Evolutionary conservation across 257 asterid genomes (phyloP).

Genomic region (Solanum habrochaites): DNA sequence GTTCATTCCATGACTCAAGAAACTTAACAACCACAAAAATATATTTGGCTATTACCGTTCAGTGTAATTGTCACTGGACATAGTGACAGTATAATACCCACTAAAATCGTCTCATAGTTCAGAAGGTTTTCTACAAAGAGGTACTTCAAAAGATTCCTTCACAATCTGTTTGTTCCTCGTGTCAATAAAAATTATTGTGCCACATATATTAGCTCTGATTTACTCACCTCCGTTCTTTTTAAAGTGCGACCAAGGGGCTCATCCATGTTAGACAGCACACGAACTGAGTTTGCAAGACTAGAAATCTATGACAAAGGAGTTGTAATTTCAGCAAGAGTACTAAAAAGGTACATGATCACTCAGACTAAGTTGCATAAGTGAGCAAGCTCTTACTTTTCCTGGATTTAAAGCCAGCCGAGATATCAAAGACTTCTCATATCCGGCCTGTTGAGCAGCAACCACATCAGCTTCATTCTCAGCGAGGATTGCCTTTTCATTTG

Average conservation of each 20-base stretch:
- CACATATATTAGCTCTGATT: not conserved
- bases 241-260: slow-evolving; percentile 66
- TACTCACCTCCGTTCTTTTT: slow-evolving; percentile 64
- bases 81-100: not conserved
- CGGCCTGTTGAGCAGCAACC: slow-evolving; percentile 45
- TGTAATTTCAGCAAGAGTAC: not conserved
- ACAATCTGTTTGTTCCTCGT: not conserved
- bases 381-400: slow-evolving; percentile 34
- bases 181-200: not conserved
- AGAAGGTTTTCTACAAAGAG: not conserved
- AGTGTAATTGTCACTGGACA: not conserved
- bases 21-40: not conserved
- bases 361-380: not conserved
- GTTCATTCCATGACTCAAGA: not conserved
- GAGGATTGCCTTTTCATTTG: slow-evolving; percentile 25
- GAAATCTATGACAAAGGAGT: slow-evolving; percentile 18
- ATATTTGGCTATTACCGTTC: not conserved
- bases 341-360: not conserved
- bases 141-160: not conserved
- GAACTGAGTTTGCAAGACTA: slow-evolving; percentile 55
- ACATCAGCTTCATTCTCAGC: slow-evolving; percentile 63
- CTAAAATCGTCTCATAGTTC: not conserved
- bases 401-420: slow-evolving; percentile 52
- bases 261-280: slow-evolving; percentile 66
- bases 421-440: slow-evolving; percentile 58